phyloP scores from a whole-genome alignment of 345 rosid species.

The Aethionema arabicum region DNA sequence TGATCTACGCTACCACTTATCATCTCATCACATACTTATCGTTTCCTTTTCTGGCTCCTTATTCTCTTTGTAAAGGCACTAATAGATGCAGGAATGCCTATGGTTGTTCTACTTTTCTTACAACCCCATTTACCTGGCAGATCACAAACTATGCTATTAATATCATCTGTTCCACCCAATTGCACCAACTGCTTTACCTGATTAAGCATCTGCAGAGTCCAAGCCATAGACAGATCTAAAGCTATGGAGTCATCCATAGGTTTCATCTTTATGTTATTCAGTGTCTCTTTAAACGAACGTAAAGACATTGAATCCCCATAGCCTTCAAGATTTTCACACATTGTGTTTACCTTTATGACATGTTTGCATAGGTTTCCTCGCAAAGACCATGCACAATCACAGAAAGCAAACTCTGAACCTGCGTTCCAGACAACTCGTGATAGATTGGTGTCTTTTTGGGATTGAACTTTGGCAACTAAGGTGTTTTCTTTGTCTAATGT shows the following conservation, averaged over 20 bases:
- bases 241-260: slow-evolving; percentile 76
- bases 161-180: slow-evolving; percentile 53
- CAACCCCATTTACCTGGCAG: slow-evolving; percentile 77
- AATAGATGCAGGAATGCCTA: slow-evolving; percentile 67
- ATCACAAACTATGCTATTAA: slow-evolving; percentile 57
- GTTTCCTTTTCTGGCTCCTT: slow-evolving; percentile 31
- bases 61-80: slow-evolving; percentile 36
- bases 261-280: slow-evolving; percentile 52
- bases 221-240: slow-evolving; percentile 70
- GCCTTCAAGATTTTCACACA: slow-evolving; percentile 46
- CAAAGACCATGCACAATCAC: slow-evolving; percentile 88
- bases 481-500: slow-evolving; percentile 49
- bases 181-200: slow-evolving; percentile 76
- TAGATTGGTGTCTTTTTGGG: slow-evolving; percentile 56
- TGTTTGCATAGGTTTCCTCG: slow-evolving; percentile 97
- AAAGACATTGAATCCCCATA: slow-evolving; percentile 64
- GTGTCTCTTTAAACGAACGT: slow-evolving; percentile 54
- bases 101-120: slow-evolving; percentile 73
- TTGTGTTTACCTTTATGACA: slow-evolving; percentile 76
- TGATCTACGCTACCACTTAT: slow-evolving; percentile 21
- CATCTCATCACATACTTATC: slow-evolving; percentile 29
- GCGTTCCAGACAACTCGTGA: slow-evolving; percentile 80
- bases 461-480: slow-evolving; percentile 63
- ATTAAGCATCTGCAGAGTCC: slow-evolving; percentile 72
- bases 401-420: slow-evolving; percentile 89